Base-by-base conservation (phyloP, 2,329 filamentous ascomycete species). In the Phialemonium atrogriseum region DNA sequence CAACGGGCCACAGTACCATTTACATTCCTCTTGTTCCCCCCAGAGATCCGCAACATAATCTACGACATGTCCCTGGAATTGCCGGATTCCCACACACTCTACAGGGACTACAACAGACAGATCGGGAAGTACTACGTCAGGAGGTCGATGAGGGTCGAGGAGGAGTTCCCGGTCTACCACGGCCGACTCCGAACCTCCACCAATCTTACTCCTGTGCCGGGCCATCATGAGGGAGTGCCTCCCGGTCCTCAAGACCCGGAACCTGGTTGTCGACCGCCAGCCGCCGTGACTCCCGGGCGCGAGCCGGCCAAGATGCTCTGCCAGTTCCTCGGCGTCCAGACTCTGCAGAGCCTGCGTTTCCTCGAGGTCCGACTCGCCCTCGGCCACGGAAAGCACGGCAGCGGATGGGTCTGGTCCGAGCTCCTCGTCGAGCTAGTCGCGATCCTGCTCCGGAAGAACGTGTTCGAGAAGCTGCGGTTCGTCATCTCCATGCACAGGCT, bases 31-130 rank as follows among this genome's bases (percentile, higher is more conserved):
- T 16, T 31, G 7, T 49, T 58, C 26, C 53, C 55, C 2, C 29
- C 45, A 9, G 56, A 59, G 44, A 44, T 58, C 24, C 51, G 56
- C 13, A 53, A 56, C 34, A 42, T 49, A 13, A 51, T 59, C 14
- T 58, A 59, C 41, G 34, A 48, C 16, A 39, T 43, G 27, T 35
- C 40, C 12, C 33, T 54, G 23, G 34, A 42, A 12, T 54, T 49
- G 21, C 56, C 55, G 10, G 42, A 37, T 10, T 52, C 42, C 14
- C 38, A 38, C 17, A 39, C 36, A n/a, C 36, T 58, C 13, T 57
- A 47, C 39, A 39, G 50, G 11, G 30, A 40, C 5, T 56, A 52
- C 34, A 54, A 59, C 35, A 25, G 33, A 5, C 43, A 48, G 26
- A 37, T 40, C 30, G 42, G 47, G 7, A 21, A 21, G 13, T 30